Conservation (phyloP, 108 stramenopile species). For the Nannochloropsis oceanica region DNA sequence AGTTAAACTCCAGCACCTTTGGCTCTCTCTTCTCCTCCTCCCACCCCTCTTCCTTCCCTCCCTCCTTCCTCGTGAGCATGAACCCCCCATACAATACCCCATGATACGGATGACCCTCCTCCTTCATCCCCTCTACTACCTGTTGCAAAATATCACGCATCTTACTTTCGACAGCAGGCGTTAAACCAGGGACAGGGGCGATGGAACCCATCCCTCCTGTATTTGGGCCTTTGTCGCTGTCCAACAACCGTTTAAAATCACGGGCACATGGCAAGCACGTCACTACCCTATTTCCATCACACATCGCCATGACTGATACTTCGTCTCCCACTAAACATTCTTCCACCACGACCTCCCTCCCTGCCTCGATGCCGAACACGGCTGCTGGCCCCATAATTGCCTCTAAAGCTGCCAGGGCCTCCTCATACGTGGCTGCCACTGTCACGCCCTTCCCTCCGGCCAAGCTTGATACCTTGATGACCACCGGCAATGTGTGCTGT, state of each 20-base stretch:
- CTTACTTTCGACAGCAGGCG: conserved; percentile 57
- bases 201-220: conserved; percentile 97
- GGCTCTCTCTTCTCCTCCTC: background rate
- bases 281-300: conserved; percentile 55
- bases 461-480: conserved; percentile 88
- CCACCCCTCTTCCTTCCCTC: background rate
- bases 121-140: conserved; percentile 74
- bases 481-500: conserved; percentile 57
- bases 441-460: conserved; percentile 93
- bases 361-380: conserved; percentile 58
- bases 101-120: conserved; percentile 77
- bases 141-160: conserved; percentile 65
- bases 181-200: conserved; percentile 80
- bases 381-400: conserved; percentile 77
- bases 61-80: conserved; percentile 44
- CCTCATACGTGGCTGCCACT: conserved; percentile 59
- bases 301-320: conserved; percentile 76
- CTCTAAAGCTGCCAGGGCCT: conserved; percentile 63
- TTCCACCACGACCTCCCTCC: conserved; percentile 82
- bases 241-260: conserved; percentile 85
- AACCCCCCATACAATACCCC: conserved; percentile 86
- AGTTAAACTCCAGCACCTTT: conserved; percentile 79
- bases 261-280: conserved; percentile 40
- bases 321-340: conserved; percentile 81
- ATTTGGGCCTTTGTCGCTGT: conserved; percentile 79